Evolutionary conservation across 2,329 filamentous ascomycete species (phyloP).

Genomic region (Endothia cerciana): DNA sequence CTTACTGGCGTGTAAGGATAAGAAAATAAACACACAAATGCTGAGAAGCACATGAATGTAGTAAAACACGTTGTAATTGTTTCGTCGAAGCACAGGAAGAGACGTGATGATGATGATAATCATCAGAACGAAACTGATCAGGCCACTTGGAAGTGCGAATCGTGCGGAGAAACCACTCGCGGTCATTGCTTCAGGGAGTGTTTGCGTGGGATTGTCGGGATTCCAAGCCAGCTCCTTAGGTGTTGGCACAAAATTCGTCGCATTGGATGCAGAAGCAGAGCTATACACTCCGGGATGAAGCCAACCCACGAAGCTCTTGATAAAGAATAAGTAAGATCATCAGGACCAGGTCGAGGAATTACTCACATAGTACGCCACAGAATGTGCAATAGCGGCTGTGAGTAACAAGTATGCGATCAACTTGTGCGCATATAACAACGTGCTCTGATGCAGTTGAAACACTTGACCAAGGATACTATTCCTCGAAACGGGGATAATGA

Average conservation of each 20-base stretch:
- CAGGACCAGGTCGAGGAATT: not conserved
- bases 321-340: not conserved
- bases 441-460: conserved; percentile 28
- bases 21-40: conserved; percentile 16
- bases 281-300: not conserved
- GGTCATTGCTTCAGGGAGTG: conserved; percentile 20
- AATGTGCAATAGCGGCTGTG: conserved; percentile 20
- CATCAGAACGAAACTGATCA: conserved; percentile 14
- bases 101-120: conserved; percentile 26
- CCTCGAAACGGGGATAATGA: conserved; percentile 28
- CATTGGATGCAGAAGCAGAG: not conserved
- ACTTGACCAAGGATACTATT: conserved; percentile 28
- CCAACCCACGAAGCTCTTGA: conserved; percentile 2
- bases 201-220: conserved; percentile 28
- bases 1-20: conserved; percentile 27
- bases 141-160: conserved; percentile 24
- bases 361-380: conserved; percentile 28
- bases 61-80: conserved; percentile 30
- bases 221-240: conserved; percentile 22
- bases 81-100: conserved; percentile 26
- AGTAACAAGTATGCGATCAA: conserved; percentile 24
- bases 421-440: conserved; percentile 29
- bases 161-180: conserved; percentile 15
- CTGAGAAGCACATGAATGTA: conserved; percentile 27
- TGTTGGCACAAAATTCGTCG: not conserved